Evolutionary conservation across 345 rosid species (phyloP).

Genomic region (Cochlearia excelsa): DNA sequence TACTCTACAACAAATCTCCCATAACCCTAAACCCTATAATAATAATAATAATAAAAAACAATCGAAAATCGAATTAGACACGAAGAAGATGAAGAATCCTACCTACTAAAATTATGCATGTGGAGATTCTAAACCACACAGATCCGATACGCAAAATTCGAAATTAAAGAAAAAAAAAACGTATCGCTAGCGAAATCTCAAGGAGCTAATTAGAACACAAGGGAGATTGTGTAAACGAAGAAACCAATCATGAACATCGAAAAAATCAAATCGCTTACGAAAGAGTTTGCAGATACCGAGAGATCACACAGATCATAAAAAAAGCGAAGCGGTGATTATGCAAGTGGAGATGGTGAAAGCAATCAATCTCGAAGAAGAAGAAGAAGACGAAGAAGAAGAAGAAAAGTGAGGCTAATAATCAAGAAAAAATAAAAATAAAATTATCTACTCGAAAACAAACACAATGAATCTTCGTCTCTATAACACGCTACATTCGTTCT

Average conservation of each 20-base stretch:
- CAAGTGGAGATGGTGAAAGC: conserved; percentile 8
- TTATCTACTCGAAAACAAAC: conserved; percentile 26
- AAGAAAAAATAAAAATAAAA: not conserved
- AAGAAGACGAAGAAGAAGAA: conserved; percentile 19
- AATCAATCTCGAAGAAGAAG: not conserved
- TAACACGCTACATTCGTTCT: conserved; percentile 24
- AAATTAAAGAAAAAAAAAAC: not conserved
- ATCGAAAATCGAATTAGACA: conserved; percentile 21
- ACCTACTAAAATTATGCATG: conserved; percentile 15
- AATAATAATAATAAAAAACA: conserved; percentile 1
- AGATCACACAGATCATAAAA: conserved; percentile 28
- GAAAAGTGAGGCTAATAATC: conserved; percentile 31
- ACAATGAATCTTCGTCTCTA: conserved; percentile 20
- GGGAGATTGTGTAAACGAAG: conserved; percentile 8
- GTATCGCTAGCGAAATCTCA: not conserved
- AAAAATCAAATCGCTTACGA: conserved; percentile 22
- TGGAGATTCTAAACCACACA: conserved; percentile 10
- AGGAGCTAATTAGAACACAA: conserved; percentile 14
- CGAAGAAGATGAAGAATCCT: conserved; percentile 1
- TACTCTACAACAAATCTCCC: conserved; percentile 23
- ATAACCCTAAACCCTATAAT: conserved; percentile 4
- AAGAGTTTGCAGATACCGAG: conserved; percentile 2
- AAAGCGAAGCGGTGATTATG: conserved; percentile 18
- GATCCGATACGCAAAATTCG: not conserved
- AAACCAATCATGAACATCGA: conserved; percentile 19